Base-by-base conservation (phyloP, 176 grass and related monocot species). In the Chloris gayana region DNA sequence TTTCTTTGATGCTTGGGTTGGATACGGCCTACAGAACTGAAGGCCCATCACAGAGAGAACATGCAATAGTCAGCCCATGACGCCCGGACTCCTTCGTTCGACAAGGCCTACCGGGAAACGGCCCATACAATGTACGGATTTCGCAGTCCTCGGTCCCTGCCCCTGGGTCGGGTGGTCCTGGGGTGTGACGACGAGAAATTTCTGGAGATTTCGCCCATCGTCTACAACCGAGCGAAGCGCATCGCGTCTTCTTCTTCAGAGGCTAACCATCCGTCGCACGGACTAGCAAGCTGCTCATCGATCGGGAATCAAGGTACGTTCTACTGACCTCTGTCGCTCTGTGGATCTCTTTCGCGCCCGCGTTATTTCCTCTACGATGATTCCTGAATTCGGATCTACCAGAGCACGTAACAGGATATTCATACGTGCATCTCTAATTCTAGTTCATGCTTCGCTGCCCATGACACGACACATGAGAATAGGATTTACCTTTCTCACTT, bases 271-370 rank as follows among this genome's bases (percentile, higher is more conserved):
- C 41, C 27, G 32, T 78, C 19, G 42, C 63, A 6, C 30, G 46
- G 39, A 67, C 9, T 34, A 33, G n/a, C n/a, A n/a, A n/a, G 19
- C 59, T 12, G 44, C 31, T 38, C 29, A 18, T 63, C 7, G 22
- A 67, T 19, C 63, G 6, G 45, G 21, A 67, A 67, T 79, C 76
- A 53, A 68, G 77, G 77, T 68, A 68, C 22, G 63, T 25, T 15
- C 9, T 79, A 19, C 10, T 67, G 4, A 13, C 38, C 75, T 15
- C 12, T 19, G 38, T 4, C 9, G 19, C 75, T 15, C 12, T 19
- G 38, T 4, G 17, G 19, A 31, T 18, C 9, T 15, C 44, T 14
- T 47, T 22, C 18, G 9, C 59, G 2, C 26, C 9, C 26, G 21
- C 14, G 6, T 31, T n/a, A n/a, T n/a, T n/a, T n/a, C 27, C 29